phyloP scores from a whole-genome alignment of 192 early-diverging fungal genomes.

The Coemansia erecta region DNA sequence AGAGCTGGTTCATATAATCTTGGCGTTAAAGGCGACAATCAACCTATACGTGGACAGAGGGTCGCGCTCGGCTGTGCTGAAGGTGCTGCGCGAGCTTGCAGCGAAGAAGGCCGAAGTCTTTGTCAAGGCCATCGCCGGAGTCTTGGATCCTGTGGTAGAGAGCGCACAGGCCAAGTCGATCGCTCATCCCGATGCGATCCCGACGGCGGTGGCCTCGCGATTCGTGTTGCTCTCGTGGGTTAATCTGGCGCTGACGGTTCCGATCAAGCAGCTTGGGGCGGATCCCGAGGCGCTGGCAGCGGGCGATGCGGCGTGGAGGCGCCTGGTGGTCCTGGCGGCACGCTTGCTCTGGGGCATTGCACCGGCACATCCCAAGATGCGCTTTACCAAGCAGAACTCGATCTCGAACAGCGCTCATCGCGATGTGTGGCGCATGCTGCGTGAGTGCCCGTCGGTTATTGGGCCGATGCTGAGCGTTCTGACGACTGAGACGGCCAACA shows the following conservation, averaged over 20 bases:
- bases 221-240: constrained; percentile 68
- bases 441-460: constrained; percentile 40
- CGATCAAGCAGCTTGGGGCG: constrained; percentile 31
- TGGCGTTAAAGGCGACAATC: constrained; percentile 59
- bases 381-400: constrained; percentile 24
- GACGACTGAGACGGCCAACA: constrained; percentile 35
- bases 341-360: constrained; percentile 59
- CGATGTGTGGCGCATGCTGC: constrained; percentile 46
- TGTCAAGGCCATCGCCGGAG: constrained; percentile 54
- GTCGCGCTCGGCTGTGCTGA: constrained; percentile 62
- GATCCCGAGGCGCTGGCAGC: constrained; percentile 57
- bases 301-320: constrained; percentile 50
- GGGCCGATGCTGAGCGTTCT: constrained; percentile 52
- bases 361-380: constrained; percentile 30
- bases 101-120: constrained; percentile 59
- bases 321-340: constrained; percentile 53
- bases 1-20: constrained; percentile 44
- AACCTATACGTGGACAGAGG: constrained; percentile 66
- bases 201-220: constrained; percentile 57
- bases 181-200: constrained; percentile 27
- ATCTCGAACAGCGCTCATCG: constrained; percentile 42
- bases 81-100: constrained; percentile 58
- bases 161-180: constrained; percentile 46
- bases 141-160: constrained; percentile 47
- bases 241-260: constrained; percentile 48